Evolutionary conservation across 2,329 filamentous ascomycete genomes (phyloP).

Genomic region (Gnomoniopsis smithogilvyi): DNA sequence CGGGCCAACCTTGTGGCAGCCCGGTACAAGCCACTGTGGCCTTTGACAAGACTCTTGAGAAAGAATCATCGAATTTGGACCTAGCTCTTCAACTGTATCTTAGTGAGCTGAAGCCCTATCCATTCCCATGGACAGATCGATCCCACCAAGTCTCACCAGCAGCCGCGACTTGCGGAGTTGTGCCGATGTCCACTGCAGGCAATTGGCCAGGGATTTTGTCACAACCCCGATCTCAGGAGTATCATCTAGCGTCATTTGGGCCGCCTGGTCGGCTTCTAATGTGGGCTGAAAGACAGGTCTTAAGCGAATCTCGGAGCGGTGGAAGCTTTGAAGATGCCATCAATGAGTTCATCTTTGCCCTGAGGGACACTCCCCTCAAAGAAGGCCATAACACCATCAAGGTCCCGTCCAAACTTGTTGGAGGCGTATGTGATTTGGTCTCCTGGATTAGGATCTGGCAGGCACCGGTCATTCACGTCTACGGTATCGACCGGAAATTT

Average conservation of each 20-base stretch:
- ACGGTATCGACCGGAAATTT: not conserved
- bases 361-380: not conserved
- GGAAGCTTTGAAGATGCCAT: conserved; percentile 8
- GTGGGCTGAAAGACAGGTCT: conserved; percentile 9
- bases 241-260: not conserved
- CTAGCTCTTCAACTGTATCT: conserved; percentile 1
- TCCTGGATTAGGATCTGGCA: conserved; percentile 15
- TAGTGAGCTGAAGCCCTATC: not conserved
- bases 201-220: not conserved
- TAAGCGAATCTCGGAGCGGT: not conserved
- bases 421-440: conserved; percentile 6
- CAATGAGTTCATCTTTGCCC: not conserved
- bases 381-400: not conserved
- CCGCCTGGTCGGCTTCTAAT: not conserved
- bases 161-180: not conserved
- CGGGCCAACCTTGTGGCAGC: not conserved
- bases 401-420: not conserved
- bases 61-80: not conserved
- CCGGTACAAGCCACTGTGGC: not conserved
- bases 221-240: not conserved
- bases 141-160: not conserved
- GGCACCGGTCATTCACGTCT: not conserved
- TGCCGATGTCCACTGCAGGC: not conserved
- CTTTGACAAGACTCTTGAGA: not conserved
- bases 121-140: not conserved